Base-by-base conservation (phyloP, 2,329 filamentous ascomycete species). In the Alternaria rosae region DNA sequence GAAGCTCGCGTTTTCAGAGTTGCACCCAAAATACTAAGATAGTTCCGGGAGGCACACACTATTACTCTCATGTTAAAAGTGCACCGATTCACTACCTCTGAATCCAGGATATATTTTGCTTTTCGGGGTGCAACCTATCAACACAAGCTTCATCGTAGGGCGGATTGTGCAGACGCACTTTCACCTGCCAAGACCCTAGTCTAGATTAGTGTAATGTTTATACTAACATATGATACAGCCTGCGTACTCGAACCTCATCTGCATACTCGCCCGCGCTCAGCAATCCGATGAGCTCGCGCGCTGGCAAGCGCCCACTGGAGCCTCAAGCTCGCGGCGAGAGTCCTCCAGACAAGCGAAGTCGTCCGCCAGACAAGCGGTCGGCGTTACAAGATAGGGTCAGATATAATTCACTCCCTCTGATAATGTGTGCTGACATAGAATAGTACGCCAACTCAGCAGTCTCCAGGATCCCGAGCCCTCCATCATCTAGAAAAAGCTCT, bases 261-360 rank as follows among this genome's bases (percentile, higher is more conserved):
- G 7, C 50, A 42, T 38, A 57, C 10, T 30, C 51, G 13, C 25
- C 38, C 47, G 26, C 15, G n/a, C 45, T 26, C 12, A 17, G 12
- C 12, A 42, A 53, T 11, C 35, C 52, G 6, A 70, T 67, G 67
- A 65, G 56, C 45, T 50, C 47, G 44, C 63, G 60, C 20, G 8
- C 20, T 26, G 21, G 48, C 17, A 73, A 74, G 43, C 64, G 71
- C 23, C 59, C 62, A 8, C 38, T 57, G 7, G 59, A 53, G 7
- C 42, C 69, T 53, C 56, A 55, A 7, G 67, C 68, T 32, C 59
- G 65, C 20, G 68, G 67, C 4, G 55, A 64, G 9, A 74, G 70
- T 48, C 71, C 71, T 47, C 68, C 70, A 10, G 50, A 64, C 3
- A 70, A 75, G 45, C 54, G 70, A 20, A 59, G 45, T 30, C 66